Percentiles rank a stretch among this genome's conserved stretches.
phyloP scores from a whole-genome alignment of 148 eudicot species.

The Polygonum aviculare region DNA sequence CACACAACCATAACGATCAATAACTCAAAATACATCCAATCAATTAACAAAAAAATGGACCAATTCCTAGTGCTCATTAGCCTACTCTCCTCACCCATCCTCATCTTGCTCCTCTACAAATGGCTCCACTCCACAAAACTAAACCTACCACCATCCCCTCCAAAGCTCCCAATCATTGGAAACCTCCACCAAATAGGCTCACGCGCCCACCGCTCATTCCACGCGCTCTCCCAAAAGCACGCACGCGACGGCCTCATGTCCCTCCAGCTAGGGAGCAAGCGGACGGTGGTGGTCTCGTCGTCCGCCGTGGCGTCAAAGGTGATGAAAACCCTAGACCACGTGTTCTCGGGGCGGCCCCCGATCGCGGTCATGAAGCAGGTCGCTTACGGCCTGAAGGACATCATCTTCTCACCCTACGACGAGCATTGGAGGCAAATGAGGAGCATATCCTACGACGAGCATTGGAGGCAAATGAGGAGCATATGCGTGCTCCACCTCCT shows the following conservation, averaged over 20 bases:
- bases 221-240: conserved; percentile 18
- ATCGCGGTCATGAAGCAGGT: conserved; percentile 19
- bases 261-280: conserved; percentile 27
- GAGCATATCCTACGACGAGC: conserved; percentile 42
- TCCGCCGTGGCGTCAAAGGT: conserved; percentile 42
- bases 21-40: no score
- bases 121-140: conserved; percentile 7
- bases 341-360: conserved; percentile 34
- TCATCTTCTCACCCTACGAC: conserved; percentile 34
- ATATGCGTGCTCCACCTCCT: conserved; percentile 36
- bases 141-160: conserved; percentile 27
- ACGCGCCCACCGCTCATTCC: conserved; percentile 22
- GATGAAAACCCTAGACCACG: conserved; percentile 40
- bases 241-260: conserved; percentile 24
- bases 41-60: neutral
- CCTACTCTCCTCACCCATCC: neutral
- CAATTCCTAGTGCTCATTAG: no score
- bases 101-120: conserved; percentile 13
- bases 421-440: conserved; percentile 48
- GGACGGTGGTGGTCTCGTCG: conserved; percentile 41
- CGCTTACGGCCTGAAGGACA: conserved; percentile 27
- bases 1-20: no score
- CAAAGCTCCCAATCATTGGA: conserved; percentile 31
- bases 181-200: conserved; percentile 34
- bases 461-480: conserved; percentile 47